Evolutionary conservation across 2,329 filamentous ascomycete species (phyloP).

Genomic region (Cladophialophora psammophila): DNA sequence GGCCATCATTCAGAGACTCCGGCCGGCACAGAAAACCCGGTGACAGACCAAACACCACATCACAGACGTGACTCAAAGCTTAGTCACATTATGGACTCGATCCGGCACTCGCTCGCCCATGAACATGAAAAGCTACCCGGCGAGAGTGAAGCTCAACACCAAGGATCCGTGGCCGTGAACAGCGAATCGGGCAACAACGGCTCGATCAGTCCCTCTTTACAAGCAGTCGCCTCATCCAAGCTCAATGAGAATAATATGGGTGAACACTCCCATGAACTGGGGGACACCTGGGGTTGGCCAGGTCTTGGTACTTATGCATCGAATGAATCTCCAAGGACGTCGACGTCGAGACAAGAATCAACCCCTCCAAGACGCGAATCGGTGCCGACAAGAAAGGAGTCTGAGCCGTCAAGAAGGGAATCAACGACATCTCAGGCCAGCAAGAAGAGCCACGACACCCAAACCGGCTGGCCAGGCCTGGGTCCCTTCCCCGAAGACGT

Average conservation of each 20-base stretch:
- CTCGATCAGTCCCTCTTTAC: slow-evolving; percentile 31
- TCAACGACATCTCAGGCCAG: slow-evolving; percentile 31
- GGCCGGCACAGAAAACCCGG: slow-evolving; percentile 2
- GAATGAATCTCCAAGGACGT: slow-evolving; percentile 1
- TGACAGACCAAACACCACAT: slow-evolving; percentile 3
- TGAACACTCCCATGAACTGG: slow-evolving; percentile 25
- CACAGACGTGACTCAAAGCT: slow-evolving; percentile 29
- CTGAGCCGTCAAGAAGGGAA: slow-evolving; percentile 16
- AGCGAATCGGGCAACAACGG: slow-evolving; percentile 11
- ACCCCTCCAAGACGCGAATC: neutral
- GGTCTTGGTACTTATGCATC: slow-evolving; percentile 22
- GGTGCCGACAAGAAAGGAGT: slow-evolving; percentile 4
- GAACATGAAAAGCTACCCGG: slow-evolving; percentile 29
- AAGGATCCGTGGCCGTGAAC: slow-evolving; percentile 8
- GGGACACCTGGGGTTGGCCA: slow-evolving; percentile 31
- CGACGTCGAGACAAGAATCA: neutral
- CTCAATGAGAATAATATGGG: slow-evolving; percentile 38
- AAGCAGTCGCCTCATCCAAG: slow-evolving; percentile 28
- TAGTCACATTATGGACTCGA: slow-evolving; percentile 29
- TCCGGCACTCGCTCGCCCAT: slow-evolving; percentile 27
- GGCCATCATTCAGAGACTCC: slow-evolving; percentile 9
- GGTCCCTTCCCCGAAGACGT: slow-evolving; percentile 23
- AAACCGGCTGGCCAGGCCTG: slow-evolving; percentile 33
- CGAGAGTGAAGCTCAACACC: slow-evolving; percentile 7
- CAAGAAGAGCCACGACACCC: slow-evolving; percentile 31